phyloP scores from a whole-genome alignment of 2,329 filamentous ascomycete species.

The Arthrobotrys sphaeroides region DNA sequence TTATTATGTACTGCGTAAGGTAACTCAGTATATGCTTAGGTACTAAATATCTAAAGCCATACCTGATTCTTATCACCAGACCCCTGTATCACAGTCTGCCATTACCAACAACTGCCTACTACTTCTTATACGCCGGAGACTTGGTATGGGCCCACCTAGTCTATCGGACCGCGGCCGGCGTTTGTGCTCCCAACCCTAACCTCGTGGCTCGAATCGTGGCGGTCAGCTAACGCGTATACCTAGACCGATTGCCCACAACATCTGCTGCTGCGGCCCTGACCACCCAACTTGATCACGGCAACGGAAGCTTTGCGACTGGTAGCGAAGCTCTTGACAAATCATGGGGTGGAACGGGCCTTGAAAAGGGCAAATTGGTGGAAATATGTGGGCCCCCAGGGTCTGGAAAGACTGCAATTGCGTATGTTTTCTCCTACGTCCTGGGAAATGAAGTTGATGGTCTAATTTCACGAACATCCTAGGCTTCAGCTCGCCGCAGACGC shows the following conservation, averaged over 20 bases:
- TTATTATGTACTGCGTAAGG: too few relatives aligned
- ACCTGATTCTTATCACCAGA: not conserved
- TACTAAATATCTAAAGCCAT: too few relatives aligned
- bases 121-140: not conserved
- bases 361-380: constrained; percentile 53
- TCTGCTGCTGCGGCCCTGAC: constrained; percentile 37
- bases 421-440: constrained; percentile 9
- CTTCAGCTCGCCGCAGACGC: constrained; percentile 55
- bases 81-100: too few relatives aligned
- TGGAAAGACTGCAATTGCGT: constrained; percentile 57
- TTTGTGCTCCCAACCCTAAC: not conserved
- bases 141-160: constrained; percentile 33
- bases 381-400: constrained; percentile 56
- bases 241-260: constrained; percentile 40
- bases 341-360: constrained; percentile 34
- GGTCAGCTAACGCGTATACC: not conserved
- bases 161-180: constrained; percentile 31
- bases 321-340: constrained; percentile 45
- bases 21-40: too few relatives aligned
- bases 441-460: not conserved
- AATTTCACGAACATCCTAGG: constrained; percentile 15
- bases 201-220: not conserved
- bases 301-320: constrained; percentile 37
- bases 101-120: too few relatives aligned
- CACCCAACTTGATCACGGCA: constrained; percentile 40